A percentile compares a stretch with the other conserved stretches of the same genome.
phyloP scores from a whole-genome alignment of 306 rosid genomes.

The Cercis canadensis region DNA sequence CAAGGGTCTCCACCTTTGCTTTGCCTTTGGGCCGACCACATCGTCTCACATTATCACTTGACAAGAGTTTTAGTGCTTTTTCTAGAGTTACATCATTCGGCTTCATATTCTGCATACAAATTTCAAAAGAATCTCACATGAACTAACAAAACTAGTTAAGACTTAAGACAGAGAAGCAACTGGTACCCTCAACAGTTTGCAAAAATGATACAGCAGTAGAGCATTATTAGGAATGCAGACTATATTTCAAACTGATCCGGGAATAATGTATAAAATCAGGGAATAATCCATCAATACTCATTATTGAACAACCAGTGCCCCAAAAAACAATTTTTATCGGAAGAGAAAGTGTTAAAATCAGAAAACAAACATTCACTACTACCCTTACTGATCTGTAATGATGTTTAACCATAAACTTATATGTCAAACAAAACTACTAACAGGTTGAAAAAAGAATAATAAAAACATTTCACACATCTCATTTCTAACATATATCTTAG shows the following conservation, averaged over 20 bases:
- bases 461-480: neutral
- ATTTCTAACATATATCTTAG: neutral
- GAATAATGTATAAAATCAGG: too few species aligned
- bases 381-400: too few species aligned
- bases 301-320: too few species aligned
- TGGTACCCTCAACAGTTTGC: neutral
- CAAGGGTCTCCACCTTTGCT: conserved; percentile 54
- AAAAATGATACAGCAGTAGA: too few species aligned
- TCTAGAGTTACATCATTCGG: conserved; percentile 65
- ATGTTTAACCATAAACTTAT: too few species aligned
- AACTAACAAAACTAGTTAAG: conserved; percentile 14
- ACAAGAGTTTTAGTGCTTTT: conserved; percentile 72
- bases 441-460: neutral
- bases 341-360: too few species aligned
- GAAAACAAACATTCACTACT: too few species aligned
- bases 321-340: too few species aligned
- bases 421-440: too few species aligned
- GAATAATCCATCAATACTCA: too few species aligned
- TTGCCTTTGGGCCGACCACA: conserved; percentile 73
- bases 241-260: too few species aligned
- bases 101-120: conserved; percentile 60
- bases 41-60: conserved; percentile 51
- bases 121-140: conserved; percentile 8
- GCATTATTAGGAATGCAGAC: too few species aligned
- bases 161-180: neutral